These are phyloP conservation scores for Rhodamnia rubescens DNA, from an alignment of 345 rosid species.

Conservation along the genomic window DNA sequence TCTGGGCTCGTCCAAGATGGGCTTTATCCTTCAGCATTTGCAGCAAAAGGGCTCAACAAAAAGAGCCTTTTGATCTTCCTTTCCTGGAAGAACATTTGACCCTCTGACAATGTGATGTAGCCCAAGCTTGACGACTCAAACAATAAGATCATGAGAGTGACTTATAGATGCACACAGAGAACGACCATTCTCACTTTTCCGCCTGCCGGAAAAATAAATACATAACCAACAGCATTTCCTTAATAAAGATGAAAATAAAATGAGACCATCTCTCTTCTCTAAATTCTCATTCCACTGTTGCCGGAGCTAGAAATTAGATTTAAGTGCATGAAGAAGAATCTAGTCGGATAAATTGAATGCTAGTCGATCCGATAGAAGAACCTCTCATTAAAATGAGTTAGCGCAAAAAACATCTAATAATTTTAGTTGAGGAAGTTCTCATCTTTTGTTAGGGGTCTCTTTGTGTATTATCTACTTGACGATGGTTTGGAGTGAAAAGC, in stretches of 20 bases:
- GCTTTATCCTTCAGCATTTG: constrained; percentile 7
- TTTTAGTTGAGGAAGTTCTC: background rate
- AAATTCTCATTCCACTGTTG: too few relatives aligned
- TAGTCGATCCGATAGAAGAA: background rate
- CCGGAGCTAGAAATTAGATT: background rate
- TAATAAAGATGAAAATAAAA: too few relatives aligned
- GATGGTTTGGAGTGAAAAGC: background rate
- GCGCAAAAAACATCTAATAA: background rate
- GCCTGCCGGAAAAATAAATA: too few relatives aligned
- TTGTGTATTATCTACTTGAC: background rate
- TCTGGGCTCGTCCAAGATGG: background rate
- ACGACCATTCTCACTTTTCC: too few relatives aligned
- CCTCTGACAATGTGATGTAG: background rate
- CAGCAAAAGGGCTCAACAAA: background rate
- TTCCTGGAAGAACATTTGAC: background rate
- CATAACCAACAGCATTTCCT: too few relatives aligned
- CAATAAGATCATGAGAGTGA: too few relatives aligned
- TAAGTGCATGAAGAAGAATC: background rate
- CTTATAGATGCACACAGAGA: too few relatives aligned
- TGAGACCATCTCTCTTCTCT: too few relatives aligned
- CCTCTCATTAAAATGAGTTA: background rate
- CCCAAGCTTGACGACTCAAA: too few relatives aligned
- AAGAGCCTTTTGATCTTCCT: background rate
- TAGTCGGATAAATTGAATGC: background rate
- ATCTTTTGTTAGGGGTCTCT: background rate